These are phyloP conservation scores for Nidula microcarpa DNA, from an alignment of 768 basidiomycete genomes.

Conservation along the genomic window DNA sequence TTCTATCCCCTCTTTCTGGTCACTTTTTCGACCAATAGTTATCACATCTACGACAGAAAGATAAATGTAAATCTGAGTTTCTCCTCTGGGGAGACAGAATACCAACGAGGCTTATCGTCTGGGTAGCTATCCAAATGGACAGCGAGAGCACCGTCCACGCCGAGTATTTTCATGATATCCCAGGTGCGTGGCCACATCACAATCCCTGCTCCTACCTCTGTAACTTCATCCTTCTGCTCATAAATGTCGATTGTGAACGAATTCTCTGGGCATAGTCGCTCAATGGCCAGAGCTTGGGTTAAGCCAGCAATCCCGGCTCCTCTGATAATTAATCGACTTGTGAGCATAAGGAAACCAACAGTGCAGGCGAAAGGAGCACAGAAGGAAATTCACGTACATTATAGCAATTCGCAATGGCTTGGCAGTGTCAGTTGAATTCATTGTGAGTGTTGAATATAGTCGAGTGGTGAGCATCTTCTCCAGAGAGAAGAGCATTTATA, in stretches of 20 bases:
- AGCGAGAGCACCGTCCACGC: neutral
- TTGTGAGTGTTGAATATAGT: neutral
- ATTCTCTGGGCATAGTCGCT: neutral
- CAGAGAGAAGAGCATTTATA: too few relatives aligned
- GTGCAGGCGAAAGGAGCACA: too few relatives aligned
- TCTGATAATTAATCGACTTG: neutral
- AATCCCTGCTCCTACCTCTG: constrained; percentile 1
- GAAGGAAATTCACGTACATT: neutral
- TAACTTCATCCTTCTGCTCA: neutral
- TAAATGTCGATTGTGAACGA: neutral
- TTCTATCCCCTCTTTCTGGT: neutral
- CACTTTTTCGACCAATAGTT: neutral
- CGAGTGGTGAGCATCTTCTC: too few relatives aligned
- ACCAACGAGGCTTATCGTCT: neutral
- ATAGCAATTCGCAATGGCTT: neutral
- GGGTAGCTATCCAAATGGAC: neutral
- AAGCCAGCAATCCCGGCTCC: neutral
- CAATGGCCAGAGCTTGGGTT: neutral
- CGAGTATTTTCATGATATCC: neutral
- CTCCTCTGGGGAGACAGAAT: neutral
- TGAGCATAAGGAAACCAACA: too few relatives aligned
- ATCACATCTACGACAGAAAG: neutral
- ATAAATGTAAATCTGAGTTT: neutral
- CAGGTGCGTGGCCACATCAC: neutral
- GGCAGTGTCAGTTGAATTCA: neutral